Evolutionary conservation across 1,139 yeast species (phyloP), one percentile per base, ranked within the genome.

Genomic region (Lipomyces yarrowii): DNA sequence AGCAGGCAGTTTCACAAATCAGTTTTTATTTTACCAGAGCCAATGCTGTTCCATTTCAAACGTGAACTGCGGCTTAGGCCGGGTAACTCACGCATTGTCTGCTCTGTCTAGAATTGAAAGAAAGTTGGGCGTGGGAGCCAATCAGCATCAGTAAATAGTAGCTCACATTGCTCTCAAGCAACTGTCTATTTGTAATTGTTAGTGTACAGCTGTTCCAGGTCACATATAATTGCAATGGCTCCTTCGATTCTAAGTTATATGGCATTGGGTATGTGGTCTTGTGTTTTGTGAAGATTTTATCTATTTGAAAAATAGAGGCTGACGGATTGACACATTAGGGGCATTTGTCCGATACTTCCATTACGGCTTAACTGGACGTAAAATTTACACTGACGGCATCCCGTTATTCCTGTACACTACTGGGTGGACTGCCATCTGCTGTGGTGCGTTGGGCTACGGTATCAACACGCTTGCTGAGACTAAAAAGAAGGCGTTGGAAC

Each of bases 281-380:
- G n/a, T 30, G 11, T 15, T 15, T 13, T 32, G n/a, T 2, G 30
- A n/a, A 2, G 21, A 3, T 42, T 42, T n/a, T 13, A 37, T 37
- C 8, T 42, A 8, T 10, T 5, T 26, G 2, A 26, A 26, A 26
- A 26, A 26, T 26, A 3, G 30, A 26, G 30, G 30, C 30, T 26
- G 30, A 26, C 30, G 30, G 21, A 18, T 30, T 18, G 30, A 37
- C 23, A 18, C 18, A 18, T 10, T 39, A 65, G 68, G 68, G 42
- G 64, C 59, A 30, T 42, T 65, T 51, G 39, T 61, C 26, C 56
- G 65, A 33, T 57, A 63, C 62, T 58, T 56, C 35, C 68, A 65
- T 23, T 46, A 63, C 42, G 68, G 68, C 7, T 54, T 65, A 23
- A 63, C 64, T 26, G 61, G 66, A 37, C 56, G 62, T 7, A 59